Percentiles rank a stretch among this genome's conserved stretches.
Conservation (phyloP, 768 basidiomycete genomes). For the Russula foetens region DNA sequence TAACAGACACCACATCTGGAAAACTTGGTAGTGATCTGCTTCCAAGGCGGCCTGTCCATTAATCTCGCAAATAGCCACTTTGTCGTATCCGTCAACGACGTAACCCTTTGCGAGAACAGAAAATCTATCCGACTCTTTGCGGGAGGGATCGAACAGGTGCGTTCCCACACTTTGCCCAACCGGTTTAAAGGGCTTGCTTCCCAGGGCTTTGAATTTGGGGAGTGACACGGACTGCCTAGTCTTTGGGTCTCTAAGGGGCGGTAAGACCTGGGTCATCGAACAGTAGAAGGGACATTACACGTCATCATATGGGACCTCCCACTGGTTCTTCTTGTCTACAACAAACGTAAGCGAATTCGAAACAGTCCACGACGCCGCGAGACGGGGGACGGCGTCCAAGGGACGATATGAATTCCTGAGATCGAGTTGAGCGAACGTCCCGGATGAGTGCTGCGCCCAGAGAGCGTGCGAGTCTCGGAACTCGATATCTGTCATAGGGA, state of each 20-base stretch:
- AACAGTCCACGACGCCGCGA: slow-evolving; percentile 58
- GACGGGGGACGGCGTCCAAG: slow-evolving; percentile 57
- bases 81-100: slow-evolving; percentile 41
- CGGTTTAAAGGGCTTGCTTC: slow-evolving; percentile 47
- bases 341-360: slow-evolving; percentile 61
- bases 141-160: slow-evolving; percentile 31
- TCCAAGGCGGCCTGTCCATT: slow-evolving; percentile 60
- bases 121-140: slow-evolving; percentile 43
- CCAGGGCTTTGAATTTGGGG: slow-evolving; percentile 44
- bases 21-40: slow-evolving; percentile 45
- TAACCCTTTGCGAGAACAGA: slow-evolving; percentile 57
- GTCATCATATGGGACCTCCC: slow-evolving; percentile 78
- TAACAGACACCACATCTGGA: slow-evolving; percentile 62
- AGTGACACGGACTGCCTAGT: slow-evolving; percentile 22
- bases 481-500: slow-evolving; percentile 42
- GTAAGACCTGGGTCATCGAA: background rate
- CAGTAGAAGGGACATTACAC: slow-evolving; percentile 29
- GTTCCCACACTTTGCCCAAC: slow-evolving; percentile 51
- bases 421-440: slow-evolving; percentile 74
- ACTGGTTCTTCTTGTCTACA: slow-evolving; percentile 39
- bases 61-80: slow-evolving; percentile 40
- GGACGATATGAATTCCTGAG: slow-evolving; percentile 55
- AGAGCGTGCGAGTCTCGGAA: slow-evolving; percentile 66
- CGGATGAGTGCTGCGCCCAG: slow-evolving; percentile 67
- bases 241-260: slow-evolving; percentile 32